These are phyloP conservation scores for Boletus huronensis DNA, from an alignment of 768 basidiomycete species.

Conservation along the genomic window DNA sequence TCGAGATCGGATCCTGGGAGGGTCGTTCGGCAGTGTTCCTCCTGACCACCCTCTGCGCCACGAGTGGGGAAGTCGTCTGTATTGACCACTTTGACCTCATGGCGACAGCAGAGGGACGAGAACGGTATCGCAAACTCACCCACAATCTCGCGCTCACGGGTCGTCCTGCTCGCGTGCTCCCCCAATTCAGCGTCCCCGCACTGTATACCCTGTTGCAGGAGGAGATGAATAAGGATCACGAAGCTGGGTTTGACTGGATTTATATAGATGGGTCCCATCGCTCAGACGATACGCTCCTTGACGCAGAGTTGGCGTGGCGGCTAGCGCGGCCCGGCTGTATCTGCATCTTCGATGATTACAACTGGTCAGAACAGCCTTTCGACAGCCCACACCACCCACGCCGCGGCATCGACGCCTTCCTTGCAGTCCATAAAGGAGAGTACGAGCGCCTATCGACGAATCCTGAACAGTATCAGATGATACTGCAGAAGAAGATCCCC, in stretches of 20 bases:
- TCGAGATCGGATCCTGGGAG: slow-evolving; percentile 63
- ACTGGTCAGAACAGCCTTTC: slow-evolving; percentile 47
- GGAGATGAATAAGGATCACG: slow-evolving; percentile 32
- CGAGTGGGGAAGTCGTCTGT: slow-evolving; percentile 46
- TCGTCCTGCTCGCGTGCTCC: slow-evolving; percentile 42
- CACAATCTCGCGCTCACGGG: slow-evolving; percentile 49
- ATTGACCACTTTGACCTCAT: slow-evolving; percentile 60
- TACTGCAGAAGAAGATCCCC: slow-evolving; percentile 46
- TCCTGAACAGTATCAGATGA: slow-evolving; percentile 45
- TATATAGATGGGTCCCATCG: slow-evolving; percentile 60
- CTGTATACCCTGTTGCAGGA: slow-evolving; percentile 46
- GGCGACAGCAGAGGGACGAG: slow-evolving; percentile 43
- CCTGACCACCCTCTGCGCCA: slow-evolving; percentile 43
- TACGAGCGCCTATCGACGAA: slow-evolving; percentile 39
- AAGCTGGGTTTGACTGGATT: slow-evolving; percentile 54
- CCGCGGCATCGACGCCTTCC: slow-evolving; percentile 54
- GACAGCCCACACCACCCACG: slow-evolving; percentile 52
- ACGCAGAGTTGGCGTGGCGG: slow-evolving; percentile 57
- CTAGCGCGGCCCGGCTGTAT: slow-evolving; percentile 48
- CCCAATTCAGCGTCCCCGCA: slow-evolving; percentile 52
- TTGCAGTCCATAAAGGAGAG: slow-evolving; percentile 47
- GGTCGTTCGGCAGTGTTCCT: slow-evolving; percentile 60
- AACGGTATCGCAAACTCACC: slow-evolving; percentile 40
- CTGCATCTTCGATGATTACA: slow-evolving; percentile 57
- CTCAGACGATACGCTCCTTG: slow-evolving; percentile 58